phyloP scores from a whole-genome alignment of 441 rosid genomes.

The Bocquillonia castaneifolia region DNA sequence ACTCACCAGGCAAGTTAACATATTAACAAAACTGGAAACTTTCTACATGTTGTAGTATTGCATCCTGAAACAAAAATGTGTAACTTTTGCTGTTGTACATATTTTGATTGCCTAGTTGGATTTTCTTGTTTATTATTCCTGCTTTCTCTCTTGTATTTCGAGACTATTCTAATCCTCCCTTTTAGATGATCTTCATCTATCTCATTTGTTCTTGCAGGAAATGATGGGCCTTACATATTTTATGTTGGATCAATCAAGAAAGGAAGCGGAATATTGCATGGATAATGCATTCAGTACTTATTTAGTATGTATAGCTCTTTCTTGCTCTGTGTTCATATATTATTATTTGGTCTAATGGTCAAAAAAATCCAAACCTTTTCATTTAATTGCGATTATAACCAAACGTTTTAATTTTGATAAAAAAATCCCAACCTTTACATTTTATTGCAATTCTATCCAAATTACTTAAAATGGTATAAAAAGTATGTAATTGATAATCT shows the following conservation, averaged over 20 bases:
- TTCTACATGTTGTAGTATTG: not conserved
- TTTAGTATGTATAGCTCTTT: slow-evolving; percentile 51
- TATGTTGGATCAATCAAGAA: slow-evolving; percentile 94
- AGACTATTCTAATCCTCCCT: slow-evolving; percentile 3
- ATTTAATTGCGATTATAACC: too few species aligned
- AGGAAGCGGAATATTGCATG: slow-evolving; percentile 97
- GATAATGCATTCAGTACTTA: slow-evolving; percentile 94
- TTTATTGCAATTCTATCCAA: too few species aligned
- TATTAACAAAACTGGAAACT: not conserved
- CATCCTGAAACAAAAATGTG: not conserved
- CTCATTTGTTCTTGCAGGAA: slow-evolving; percentile 56
- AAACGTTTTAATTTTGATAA: too few species aligned
- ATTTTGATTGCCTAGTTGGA: not conserved
- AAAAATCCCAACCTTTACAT: too few species aligned
- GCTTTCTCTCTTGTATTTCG: not conserved
- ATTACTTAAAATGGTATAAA: too few species aligned
- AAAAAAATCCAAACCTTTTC: too few species aligned
- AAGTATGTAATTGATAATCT: too few species aligned
- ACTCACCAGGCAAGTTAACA: too few species aligned
- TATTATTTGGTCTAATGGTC: too few species aligned
- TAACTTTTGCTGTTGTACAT: not conserved
- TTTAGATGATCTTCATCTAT: slow-evolving; percentile 16
- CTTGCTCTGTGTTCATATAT: slow-evolving; percentile 11
- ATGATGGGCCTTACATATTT: slow-evolving; percentile 94
- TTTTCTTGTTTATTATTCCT: not conserved